Conservation (phyloP, 345 rosid species). For the Pelargonium nanum region DNA sequence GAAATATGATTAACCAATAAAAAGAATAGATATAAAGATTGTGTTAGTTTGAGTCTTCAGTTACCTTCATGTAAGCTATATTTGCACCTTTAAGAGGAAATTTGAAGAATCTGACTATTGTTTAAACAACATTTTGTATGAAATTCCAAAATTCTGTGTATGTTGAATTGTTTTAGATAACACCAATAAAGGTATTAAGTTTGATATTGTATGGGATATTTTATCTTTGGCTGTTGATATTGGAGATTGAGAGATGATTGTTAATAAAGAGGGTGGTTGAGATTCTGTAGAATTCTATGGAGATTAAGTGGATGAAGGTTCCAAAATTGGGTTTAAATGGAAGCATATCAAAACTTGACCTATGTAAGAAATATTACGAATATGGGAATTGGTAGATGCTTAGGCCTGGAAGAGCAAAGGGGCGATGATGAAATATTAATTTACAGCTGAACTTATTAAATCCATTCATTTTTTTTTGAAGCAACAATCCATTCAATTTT, state of each 20-base stretch:
- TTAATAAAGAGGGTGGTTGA: background rate
- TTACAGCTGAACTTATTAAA: no score
- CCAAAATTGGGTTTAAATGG: background rate
- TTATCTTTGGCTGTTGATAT: background rate
- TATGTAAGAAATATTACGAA: background rate
- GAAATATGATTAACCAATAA: background rate
- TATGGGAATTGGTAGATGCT: background rate
- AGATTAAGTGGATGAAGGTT: background rate
- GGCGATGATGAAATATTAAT: no score
- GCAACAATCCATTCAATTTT: background rate
- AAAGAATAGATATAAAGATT: background rate
- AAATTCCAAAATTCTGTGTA: no score
- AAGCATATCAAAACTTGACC: background rate
- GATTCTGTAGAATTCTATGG: background rate
- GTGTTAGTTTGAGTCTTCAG: background rate
- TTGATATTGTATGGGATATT: background rate
- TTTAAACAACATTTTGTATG: background rate
- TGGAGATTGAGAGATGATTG: background rate
- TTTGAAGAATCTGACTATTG: no score
- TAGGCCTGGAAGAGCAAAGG: background rate
- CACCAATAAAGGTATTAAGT: background rate
- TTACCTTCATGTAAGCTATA: no score
- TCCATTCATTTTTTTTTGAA: no score
- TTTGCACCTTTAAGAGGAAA: background rate
- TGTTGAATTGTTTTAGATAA: background rate